Conservation (phyloP, 139 green algal species). For the Tetradesmus lagerheimii region DNA sequence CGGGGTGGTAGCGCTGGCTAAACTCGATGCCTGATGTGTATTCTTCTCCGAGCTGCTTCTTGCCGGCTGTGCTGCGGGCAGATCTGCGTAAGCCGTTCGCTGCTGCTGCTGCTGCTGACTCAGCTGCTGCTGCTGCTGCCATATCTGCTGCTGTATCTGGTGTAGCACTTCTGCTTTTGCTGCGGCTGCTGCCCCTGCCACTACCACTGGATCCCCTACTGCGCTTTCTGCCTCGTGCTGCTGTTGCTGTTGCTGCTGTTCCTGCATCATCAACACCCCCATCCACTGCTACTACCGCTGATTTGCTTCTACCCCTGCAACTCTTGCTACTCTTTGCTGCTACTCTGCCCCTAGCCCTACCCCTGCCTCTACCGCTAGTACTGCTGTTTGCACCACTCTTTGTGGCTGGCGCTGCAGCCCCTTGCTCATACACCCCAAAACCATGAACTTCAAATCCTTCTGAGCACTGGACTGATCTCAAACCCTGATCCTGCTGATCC, state of each 20-base stretch:
- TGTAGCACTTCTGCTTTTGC: constrained; percentile 21
- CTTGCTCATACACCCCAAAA: neutral
- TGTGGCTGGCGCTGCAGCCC: neutral
- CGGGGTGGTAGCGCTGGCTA: neutral
- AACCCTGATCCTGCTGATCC: neutral
- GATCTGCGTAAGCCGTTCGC: neutral
- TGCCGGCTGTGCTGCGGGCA: constrained; percentile 22
- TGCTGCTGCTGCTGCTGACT: neutral
- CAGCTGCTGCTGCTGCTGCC: neutral
- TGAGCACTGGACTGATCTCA: neutral
- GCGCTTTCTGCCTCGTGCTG: neutral
- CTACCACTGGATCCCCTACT: neutral
- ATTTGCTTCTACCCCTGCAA: constrained; percentile 1
- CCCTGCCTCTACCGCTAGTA: constrained; percentile 2
- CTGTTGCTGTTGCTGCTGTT: neutral
- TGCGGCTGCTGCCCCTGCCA: constrained; percentile 1
- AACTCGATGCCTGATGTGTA: constrained; percentile 9
- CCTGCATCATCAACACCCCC: neutral
- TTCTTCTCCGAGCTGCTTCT: constrained; percentile 15
- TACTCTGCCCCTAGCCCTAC: neutral
- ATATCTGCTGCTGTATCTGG: neutral
- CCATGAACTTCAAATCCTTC: neutral
- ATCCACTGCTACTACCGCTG: neutral
- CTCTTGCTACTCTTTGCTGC: neutral
- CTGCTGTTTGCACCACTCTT: neutral